These are phyloP conservation scores for Penicillium sclerotiorum DNA, from an alignment of 2,329 filamentous ascomycete species.

Conservation along the genomic window DNA sequence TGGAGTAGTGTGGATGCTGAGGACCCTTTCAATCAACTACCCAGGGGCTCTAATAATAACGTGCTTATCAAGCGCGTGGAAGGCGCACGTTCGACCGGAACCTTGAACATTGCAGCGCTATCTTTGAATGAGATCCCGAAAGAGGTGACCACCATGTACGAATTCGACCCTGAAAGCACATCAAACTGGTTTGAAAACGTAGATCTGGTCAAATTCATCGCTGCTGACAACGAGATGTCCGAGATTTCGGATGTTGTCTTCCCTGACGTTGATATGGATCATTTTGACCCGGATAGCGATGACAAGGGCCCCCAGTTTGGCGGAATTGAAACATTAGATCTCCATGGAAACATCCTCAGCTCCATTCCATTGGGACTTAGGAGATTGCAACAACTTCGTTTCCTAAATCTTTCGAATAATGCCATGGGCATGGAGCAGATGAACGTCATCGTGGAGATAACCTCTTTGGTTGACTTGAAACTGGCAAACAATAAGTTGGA, in stretches of 20 bases:
- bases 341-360: slow-evolving; percentile 80
- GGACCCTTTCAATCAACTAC: slow-evolving; percentile 61
- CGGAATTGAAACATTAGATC: slow-evolving; percentile 75
- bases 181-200: slow-evolving; percentile 89
- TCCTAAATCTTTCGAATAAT: slow-evolving; percentile 84
- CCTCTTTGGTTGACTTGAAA: slow-evolving; percentile 74
- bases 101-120: slow-evolving; percentile 86
- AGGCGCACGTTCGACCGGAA: slow-evolving; percentile 73
- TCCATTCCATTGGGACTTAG: slow-evolving; percentile 75
- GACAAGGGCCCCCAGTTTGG: slow-evolving; percentile 75
- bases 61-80: slow-evolving; percentile 73
- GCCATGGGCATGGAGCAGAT: slow-evolving; percentile 72
- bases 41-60: slow-evolving; percentile 62
- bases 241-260: slow-evolving; percentile 74
- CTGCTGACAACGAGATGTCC: slow-evolving; percentile 86
- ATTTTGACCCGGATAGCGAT: slow-evolving; percentile 66
- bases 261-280: slow-evolving; percentile 66
- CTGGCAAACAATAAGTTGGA: slow-evolving; percentile 76
- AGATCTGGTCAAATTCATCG: slow-evolving; percentile 80
- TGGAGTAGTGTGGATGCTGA: slow-evolving; percentile 53
- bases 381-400: slow-evolving; percentile 72
- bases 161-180: slow-evolving; percentile 66
- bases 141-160: slow-evolving; percentile 90
- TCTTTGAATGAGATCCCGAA: slow-evolving; percentile 75
- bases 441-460: slow-evolving; percentile 73